Evolutionary conservation across 2,329 filamentous ascomycete genomes (phyloP), one percentile per base, ranked within the genome.

Genomic region (Cadophora gregata): DNA sequence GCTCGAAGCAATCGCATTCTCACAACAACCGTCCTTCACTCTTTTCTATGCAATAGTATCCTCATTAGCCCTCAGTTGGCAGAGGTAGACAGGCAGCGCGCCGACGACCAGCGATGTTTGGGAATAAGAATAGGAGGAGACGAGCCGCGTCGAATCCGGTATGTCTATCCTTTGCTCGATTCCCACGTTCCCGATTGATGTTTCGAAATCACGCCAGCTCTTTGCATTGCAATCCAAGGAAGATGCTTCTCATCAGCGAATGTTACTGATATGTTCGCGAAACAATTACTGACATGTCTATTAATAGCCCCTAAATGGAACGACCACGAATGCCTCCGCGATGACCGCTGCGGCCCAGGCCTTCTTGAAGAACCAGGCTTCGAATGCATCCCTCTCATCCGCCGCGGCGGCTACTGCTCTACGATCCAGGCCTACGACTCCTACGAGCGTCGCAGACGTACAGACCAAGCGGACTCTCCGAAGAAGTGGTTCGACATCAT

Each of bases 401-500:
- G 92, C 94, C 7, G 95, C 95, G 14, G 94, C 95, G 7, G 93
- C 93, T 19, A 89, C 93, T 31, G 94, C 94, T 56, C 85, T 98
- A 66, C 89, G 90, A 76, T 91, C 90, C 55, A 88, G 91, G 72
- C 90, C 93, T 10, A 89, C 89, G 61, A 89, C 91, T 2, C 93
- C 93, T 25, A 95, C 90, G 61, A 89, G 89, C 72, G 90, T 97
- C 65, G 90, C 88, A 77, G 88, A 93, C 75, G 88, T 96, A 53
- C 91, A 97, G 79, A 97, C 95, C 6, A 97, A 95, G 82, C 91
- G 94, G 76, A 94, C 91, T 76, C 78, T 88, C 67, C 88, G 93
- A 73, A 88, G 93, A 69, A 88, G 85, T 78, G 84, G 85, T 61
- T 97, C 93, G 0, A 80, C 86, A 50, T 92, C 92, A 1, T 95